Evolutionary conservation across 352 stramenopile genomes (phyloP).

Genomic region (Pythium brachiatum): DNA sequence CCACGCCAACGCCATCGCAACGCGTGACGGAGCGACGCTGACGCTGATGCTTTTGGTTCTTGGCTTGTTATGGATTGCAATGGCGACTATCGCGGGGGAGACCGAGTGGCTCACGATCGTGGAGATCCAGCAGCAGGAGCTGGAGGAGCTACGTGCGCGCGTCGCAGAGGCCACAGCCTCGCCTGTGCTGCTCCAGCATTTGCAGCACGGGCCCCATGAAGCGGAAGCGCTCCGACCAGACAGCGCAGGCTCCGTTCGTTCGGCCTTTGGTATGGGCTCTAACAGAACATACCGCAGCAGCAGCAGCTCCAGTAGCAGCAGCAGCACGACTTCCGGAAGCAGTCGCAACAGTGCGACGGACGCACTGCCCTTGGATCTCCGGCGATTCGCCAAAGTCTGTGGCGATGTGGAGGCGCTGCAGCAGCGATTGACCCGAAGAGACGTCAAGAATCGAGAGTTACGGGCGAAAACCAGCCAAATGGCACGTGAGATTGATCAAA

Average conservation of each 20-base stretch:
- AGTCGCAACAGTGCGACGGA: constrained; percentile 8
- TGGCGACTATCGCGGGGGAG: neutral
- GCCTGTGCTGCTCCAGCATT: neutral
- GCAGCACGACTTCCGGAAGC: constrained; percentile 14
- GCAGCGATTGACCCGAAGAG: constrained; percentile 28
- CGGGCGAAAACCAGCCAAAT: constrained; percentile 27
- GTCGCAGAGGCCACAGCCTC: constrained; percentile 3
- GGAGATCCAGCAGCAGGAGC: constrained; percentile 48
- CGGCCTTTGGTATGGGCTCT: constrained; percentile 7
- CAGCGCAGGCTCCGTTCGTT: constrained; percentile 2
- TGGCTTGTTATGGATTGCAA: neutral
- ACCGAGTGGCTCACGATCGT: constrained; percentile 40
- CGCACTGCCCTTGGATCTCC: constrained; percentile 32
- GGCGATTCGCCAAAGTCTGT: constrained; percentile 45
- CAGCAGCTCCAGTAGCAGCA: constrained; percentile 19
- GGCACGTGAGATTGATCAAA: constrained; percentile 14
- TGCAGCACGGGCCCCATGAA: neutral
- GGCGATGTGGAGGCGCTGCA: constrained; percentile 37
- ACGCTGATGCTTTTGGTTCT: no score
- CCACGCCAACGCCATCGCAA: neutral
- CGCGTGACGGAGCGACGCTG: neutral
- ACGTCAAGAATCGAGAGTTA: constrained; percentile 35
- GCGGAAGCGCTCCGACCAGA: neutral
- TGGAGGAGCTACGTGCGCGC: constrained; percentile 34
- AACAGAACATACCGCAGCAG: constrained; percentile 5